Evolutionary conservation across 2,329 filamentous ascomycete genomes (phyloP).

Genomic region (Seiridium cupressi): DNA sequence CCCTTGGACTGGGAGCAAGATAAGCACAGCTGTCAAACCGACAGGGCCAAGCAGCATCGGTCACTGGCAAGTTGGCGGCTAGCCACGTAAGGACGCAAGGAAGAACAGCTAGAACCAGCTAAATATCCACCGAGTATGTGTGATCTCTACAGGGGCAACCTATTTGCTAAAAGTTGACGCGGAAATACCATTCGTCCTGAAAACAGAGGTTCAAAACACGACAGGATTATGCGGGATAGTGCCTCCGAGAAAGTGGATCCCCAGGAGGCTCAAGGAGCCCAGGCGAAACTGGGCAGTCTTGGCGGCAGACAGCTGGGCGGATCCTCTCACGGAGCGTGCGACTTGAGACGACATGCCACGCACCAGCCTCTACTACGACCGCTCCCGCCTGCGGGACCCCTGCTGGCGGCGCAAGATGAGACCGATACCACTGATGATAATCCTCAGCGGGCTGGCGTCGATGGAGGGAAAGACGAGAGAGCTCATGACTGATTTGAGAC

Average conservation of each 20-base stretch:
- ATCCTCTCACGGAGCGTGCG: not conserved
- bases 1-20: not conserved
- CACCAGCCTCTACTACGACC: not conserved
- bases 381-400: slow-evolving; percentile 1
- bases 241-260: not conserved
- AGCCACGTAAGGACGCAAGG: not conserved
- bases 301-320: not conserved
- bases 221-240: slow-evolving; percentile 8
- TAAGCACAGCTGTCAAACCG: not conserved
- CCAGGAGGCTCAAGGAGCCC: slow-evolving; percentile 6
- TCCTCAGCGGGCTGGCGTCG: not conserved
- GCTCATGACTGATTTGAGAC: slow-evolving; percentile 1
- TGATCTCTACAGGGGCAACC: slow-evolving; percentile 5
- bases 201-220: slow-evolving; percentile 6
- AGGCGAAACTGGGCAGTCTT: slow-evolving; percentile 6
- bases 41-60: not conserved
- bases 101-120: slow-evolving; percentile 1
- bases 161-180: not conserved
- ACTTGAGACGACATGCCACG: slow-evolving; percentile 10
- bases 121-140: slow-evolving; percentile 5
- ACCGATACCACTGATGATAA: slow-evolving; percentile 3
- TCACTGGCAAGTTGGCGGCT: slow-evolving; percentile 1
- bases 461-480: not conserved
- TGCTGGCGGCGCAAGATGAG: slow-evolving; percentile 7
- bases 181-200: slow-evolving; percentile 6